These are phyloP conservation scores for Pythium monospermum DNA, from an alignment of 352 stramenopile species.

Conservation along the genomic window DNA sequence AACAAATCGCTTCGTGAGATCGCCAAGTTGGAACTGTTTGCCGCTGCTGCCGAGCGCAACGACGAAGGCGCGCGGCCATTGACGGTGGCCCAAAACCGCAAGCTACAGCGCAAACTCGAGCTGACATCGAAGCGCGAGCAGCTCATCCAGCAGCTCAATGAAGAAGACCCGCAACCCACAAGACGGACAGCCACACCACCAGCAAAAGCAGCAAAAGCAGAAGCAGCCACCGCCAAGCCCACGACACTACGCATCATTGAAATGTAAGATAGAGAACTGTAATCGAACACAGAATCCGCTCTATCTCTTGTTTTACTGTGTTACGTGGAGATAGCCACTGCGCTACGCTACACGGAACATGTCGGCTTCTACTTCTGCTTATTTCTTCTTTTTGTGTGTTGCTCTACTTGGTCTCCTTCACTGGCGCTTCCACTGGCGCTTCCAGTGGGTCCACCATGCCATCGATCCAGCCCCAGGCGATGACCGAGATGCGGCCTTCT, in stretches of 20 bases:
- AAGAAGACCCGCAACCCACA: not conserved
- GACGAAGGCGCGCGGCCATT: slow-evolving; percentile 15
- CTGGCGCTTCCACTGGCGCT: slow-evolving; percentile 4
- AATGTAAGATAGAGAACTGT: too few species aligned
- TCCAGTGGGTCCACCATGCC: slow-evolving; percentile 43
- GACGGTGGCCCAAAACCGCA: slow-evolving; percentile 14
- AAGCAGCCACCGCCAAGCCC: not conserved
- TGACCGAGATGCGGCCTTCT: slow-evolving; percentile 92
- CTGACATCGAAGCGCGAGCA: slow-evolving; percentile 19
- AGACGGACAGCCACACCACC: too few species aligned
- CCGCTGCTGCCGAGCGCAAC: not conserved
- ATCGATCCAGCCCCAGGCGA: slow-evolving; percentile 90
- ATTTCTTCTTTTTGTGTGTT: slow-evolving; percentile 1
- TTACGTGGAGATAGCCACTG: too few species aligned
- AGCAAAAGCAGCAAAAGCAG: not conserved
- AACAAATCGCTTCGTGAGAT: slow-evolving; percentile 44
- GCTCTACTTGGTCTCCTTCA: slow-evolving; percentile 8
- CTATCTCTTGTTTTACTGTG: not conserved
- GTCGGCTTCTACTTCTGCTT: not conserved
- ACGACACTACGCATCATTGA: slow-evolving; percentile 19
- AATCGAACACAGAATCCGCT: not conserved
- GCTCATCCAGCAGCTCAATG: slow-evolving; percentile 13
- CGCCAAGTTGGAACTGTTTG: slow-evolving; percentile 25
- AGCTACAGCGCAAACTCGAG: slow-evolving; percentile 14
- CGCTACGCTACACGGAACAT: too few species aligned